Percentiles rank a stretch among this genome's conserved stretches.
Evolutionary conservation across 345 rosid genomes (phyloP).

Genomic region (Zanthoxylum bungeanum): DNA sequence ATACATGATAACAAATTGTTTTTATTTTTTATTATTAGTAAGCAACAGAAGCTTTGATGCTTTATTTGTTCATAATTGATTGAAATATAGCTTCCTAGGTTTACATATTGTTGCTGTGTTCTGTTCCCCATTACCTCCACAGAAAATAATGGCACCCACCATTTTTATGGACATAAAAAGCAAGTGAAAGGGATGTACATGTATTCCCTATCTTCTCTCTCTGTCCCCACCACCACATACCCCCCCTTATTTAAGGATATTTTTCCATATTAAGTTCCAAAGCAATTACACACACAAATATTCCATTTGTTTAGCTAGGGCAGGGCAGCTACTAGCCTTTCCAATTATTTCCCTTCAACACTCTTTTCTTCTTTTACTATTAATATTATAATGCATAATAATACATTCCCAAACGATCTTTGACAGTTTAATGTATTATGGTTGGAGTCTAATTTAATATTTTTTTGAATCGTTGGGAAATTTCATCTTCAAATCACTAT

Average conservation of each 20-base stretch:
- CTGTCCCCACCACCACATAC: neutral
- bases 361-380: too few species aligned
- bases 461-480: too few species aligned
- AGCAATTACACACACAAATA: slow-evolving; percentile 9
- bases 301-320: slow-evolving; percentile 18
- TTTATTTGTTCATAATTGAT: neutral
- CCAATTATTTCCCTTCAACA: neutral
- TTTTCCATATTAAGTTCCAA: neutral
- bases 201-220: neutral
- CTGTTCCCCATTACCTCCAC: slow-evolving; percentile 61
- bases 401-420: too few species aligned
- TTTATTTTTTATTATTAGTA: too few species aligned
- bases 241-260: slow-evolving; percentile 9
- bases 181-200: slow-evolving; percentile 35
- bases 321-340: too few species aligned
- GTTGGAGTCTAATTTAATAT: too few species aligned
- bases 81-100: neutral
- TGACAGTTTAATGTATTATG: too few species aligned
- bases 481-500: too few species aligned
- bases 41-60: neutral
- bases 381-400: too few species aligned
- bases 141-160: slow-evolving; percentile 33
- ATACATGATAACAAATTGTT: too few species aligned
- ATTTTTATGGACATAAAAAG: slow-evolving; percentile 21
- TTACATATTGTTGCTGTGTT: slow-evolving; percentile 33